Base-by-base conservation (phyloP, 2,329 filamentous ascomycete genomes). In the Colletotrichum graminicola region DNA sequence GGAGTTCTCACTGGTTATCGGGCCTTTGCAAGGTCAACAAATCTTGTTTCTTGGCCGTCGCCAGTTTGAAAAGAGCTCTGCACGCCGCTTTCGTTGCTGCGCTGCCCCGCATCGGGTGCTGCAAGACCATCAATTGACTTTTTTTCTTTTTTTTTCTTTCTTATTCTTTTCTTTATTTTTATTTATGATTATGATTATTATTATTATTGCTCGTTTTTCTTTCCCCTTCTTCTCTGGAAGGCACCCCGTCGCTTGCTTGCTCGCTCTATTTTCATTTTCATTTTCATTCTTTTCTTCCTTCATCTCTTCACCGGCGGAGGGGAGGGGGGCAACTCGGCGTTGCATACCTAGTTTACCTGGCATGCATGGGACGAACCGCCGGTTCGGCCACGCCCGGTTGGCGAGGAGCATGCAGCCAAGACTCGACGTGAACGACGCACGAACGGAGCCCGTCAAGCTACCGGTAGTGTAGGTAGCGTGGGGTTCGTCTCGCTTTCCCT, bases 41-140 rank as follows among this genome's bases (percentile, higher is more conserved):
- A 67, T 67, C 67, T 71, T 71, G 68, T 59, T 62, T 67, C 39
- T 21, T 34, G 57, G n/a, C 26, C 5, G 10, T n/a, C 29, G 43
- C 43, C 26, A 23, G 52, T 55, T 36, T 5, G 36, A 14, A 12
- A 39, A n/a, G n/a, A 49, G 65, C 55, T 59, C 56, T 54, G 39
- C 29, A n/a, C 43, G 51, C 56, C 34, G 47, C 26, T 26, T 51
- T 43, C 36, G 36, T 29, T 45, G 26, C 39, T 32, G 23, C 56
- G 23, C 14, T 43, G 62, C 51, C 29, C 62, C 51, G 34, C 36
- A 55, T 32, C 5, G 51, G 8, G 26, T 26, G 36, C 51, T n/a
- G 51, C 18, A 23, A 16, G 39, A 47, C 39, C 34, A 32, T 23
- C 59, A 67, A 56, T 67, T 67, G 59, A 55, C 41, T 65, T 68